Conservation (phyloP, 306 rosid genomes). For the Vigna mungo region DNA sequence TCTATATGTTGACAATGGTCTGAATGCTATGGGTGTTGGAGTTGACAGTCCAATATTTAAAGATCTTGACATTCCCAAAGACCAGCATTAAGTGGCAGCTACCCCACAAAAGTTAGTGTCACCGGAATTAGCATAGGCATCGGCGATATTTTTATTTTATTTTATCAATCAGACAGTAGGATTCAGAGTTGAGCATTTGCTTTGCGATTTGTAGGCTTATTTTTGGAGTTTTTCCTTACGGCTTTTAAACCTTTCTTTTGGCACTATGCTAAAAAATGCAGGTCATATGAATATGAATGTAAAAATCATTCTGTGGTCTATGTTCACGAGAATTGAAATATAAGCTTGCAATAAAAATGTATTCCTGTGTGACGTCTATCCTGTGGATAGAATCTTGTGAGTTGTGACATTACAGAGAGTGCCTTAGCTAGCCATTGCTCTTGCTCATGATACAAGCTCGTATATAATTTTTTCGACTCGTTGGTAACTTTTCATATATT, state of each 20-base stretch:
- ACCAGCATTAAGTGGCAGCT: conserved; percentile 46
- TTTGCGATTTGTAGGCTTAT: conserved; percentile 43
- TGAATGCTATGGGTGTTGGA: conserved; percentile 94
- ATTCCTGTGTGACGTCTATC: background rate
- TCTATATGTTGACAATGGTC: conserved; percentile 88
- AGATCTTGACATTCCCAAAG: conserved; percentile 57
- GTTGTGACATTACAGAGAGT: background rate
- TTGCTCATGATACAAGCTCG: background rate
- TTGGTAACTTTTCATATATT: background rate
- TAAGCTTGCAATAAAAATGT: conserved; percentile 4
- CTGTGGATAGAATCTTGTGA: background rate
- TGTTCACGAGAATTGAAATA: conserved; percentile 13
- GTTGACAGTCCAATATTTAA: conserved; percentile 68
- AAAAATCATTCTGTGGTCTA: conserved; percentile 22
- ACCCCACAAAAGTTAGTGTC: conserved; percentile 14
- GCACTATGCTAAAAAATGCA: conserved; percentile 21
- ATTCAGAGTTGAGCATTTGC: conserved; percentile 41
- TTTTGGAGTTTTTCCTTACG: background rate
- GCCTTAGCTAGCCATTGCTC: background rate
- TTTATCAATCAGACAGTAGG: conserved; percentile 12
- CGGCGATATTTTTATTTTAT: conserved; percentile 13
- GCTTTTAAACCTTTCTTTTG: conserved; percentile 17
- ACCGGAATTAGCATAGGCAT: conserved; percentile 32
- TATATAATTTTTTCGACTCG: background rate
- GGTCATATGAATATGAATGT: conserved; percentile 25